These are phyloP conservation scores for Pelargonium cotyledonis DNA, from an alignment of 441 rosid genomes.

Conservation along the genomic window DNA sequence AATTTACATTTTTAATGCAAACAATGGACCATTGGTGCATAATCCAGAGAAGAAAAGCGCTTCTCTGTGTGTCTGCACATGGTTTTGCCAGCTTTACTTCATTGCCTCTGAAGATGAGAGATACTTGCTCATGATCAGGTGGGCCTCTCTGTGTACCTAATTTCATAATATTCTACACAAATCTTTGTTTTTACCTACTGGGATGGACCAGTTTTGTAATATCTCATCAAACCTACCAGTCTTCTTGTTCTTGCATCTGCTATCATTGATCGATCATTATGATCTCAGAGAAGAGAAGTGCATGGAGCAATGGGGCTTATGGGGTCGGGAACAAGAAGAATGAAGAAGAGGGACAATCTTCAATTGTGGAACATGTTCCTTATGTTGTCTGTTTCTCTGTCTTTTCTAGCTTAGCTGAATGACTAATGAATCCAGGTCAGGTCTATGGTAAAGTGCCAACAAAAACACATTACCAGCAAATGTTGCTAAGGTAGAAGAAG, in stretches of 20 bases:
- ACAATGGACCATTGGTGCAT: not conserved
- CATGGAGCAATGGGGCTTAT: not conserved
- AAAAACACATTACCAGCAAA: no score
- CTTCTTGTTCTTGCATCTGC: slow-evolving; percentile 2
- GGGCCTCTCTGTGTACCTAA: not conserved
- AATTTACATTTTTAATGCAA: no score
- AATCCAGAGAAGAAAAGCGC: no score
- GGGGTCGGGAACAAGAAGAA: not conserved
- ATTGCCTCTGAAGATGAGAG: not conserved
- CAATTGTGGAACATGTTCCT: no score
- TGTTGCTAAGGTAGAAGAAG: no score
- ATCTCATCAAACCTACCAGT: not conserved
- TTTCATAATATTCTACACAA: not conserved
- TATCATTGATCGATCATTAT: not conserved
- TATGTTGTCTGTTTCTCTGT: no score
- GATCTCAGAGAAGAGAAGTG: not conserved
- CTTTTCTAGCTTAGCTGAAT: no score
- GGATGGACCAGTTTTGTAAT: not conserved
- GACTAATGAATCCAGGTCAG: no score
- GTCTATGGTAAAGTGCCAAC: no score
- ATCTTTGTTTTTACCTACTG: not conserved
- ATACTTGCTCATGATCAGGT: not conserved
- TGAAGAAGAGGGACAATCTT: no score
- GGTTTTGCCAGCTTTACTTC: not conserved
- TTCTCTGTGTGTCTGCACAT: not conserved